Conservation (phyloP, 768 basidiomycete genomes). For the Rickenella mellea region DNA sequence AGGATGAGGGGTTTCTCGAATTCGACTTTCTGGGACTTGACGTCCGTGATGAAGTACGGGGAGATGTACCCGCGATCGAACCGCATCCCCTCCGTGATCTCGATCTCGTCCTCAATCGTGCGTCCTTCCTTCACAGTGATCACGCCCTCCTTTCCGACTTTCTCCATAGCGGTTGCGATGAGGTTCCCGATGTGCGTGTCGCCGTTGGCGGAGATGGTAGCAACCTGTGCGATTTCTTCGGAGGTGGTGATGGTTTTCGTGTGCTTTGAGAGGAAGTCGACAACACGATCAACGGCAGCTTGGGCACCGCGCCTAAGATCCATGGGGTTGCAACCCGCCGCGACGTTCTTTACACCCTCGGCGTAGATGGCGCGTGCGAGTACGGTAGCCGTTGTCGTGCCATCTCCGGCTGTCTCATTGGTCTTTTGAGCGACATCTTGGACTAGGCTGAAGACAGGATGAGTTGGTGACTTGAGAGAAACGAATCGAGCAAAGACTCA, state of each 20-base stretch:
- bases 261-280: slow-evolving; percentile 80
- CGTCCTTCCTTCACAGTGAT: slow-evolving; percentile 99
- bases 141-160: slow-evolving; percentile 98
- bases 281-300: slow-evolving; percentile 91
- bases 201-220: slow-evolving; percentile 76
- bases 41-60: slow-evolving; percentile 97
- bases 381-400: slow-evolving; percentile 96
- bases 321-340: slow-evolving; percentile 99
- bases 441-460: slow-evolving; percentile 49
- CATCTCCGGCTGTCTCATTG: slow-evolving; percentile 95
- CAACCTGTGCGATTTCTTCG: slow-evolving; percentile 96
- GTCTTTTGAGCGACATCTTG: slow-evolving; percentile 96
- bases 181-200: slow-evolving; percentile 88
- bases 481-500: slow-evolving; percentile 26
- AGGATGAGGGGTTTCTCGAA: slow-evolving; percentile 95
- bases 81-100: slow-evolving; percentile 99
- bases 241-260: slow-evolving; percentile 94
- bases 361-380: slow-evolving; percentile 96
- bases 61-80: slow-evolving; percentile 99
- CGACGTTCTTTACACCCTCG: slow-evolving; percentile 98
- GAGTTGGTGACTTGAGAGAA: slow-evolving; percentile 4
- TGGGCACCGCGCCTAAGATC: slow-evolving; percentile 98
- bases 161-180: slow-evolving; percentile 99
- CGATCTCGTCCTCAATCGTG: slow-evolving; percentile 97
- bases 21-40: slow-evolving; percentile 92